A percentile compares a stretch with the other conserved stretches of the same genome.
phyloP scores from a whole-genome alignment of 163 green algal species.

The Prototheca wickerhamii region DNA sequence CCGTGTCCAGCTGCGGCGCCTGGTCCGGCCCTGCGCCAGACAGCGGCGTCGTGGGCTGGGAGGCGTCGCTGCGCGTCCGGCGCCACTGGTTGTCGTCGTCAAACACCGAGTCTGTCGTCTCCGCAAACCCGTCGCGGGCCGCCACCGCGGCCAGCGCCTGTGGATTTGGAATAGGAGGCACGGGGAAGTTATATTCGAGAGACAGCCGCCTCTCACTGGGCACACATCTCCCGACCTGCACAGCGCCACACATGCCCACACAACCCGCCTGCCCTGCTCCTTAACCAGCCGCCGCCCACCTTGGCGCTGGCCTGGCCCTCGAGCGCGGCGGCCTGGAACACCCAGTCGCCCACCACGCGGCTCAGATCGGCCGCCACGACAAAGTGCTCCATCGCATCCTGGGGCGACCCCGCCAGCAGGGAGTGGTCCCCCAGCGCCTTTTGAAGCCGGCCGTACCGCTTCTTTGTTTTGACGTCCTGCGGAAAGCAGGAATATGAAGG shows the following conservation, averaged over 20 bases:
- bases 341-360: conserved; percentile 27
- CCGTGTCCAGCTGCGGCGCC: too few relatives aligned
- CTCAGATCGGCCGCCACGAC: conserved; percentile 32
- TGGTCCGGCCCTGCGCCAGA: not conserved
- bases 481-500: not conserved
- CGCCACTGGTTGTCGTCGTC: conserved; percentile 27
- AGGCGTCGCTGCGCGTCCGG: not conserved
- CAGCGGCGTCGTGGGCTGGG: not conserved
- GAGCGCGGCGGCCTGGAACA: conserved; percentile 44
- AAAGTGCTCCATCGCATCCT: conserved; percentile 54
- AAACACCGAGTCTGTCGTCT: conserved; percentile 13
- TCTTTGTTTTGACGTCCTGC: conserved; percentile 11
- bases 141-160: conserved; percentile 33
- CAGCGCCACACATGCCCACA: not conserved
- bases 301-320: conserved; percentile 44
- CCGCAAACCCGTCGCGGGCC: conserved; percentile 26
- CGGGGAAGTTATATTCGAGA: not conserved
- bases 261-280: too few relatives aligned
- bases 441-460: conserved; percentile 55
- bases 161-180: not conserved
- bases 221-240: too few relatives aligned
- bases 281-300: not conserved
- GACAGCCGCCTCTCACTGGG: too few relatives aligned
- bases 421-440: conserved; percentile 65
- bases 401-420: conserved; percentile 54